Conservation (phyloP, 306 rosid genomes). For the Ammopiptanthus mongolicus region DNA sequence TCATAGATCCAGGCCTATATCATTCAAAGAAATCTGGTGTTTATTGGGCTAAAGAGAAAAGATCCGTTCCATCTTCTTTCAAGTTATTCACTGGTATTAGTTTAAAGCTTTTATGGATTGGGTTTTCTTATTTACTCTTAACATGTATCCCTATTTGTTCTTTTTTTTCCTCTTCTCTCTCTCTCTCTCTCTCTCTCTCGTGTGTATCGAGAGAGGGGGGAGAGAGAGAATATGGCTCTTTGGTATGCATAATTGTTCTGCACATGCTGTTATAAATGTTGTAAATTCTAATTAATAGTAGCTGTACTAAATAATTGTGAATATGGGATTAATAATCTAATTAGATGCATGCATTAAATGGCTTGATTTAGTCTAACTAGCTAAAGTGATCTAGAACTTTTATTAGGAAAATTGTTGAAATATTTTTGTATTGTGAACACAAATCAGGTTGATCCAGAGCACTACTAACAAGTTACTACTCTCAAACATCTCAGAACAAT, state of each 20-base stretch:
- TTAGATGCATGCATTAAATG: not conserved
- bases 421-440: not conserved
- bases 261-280: not conserved
- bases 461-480: not conserved
- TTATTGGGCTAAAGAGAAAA: slow-evolving; percentile 89
- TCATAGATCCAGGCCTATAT: slow-evolving; percentile 83
- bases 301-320: not conserved
- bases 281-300: not conserved
- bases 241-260: not conserved
- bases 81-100: slow-evolving; percentile 74
- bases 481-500: not conserved
- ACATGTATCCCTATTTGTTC: not conserved
- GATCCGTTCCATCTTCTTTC: slow-evolving; percentile 82
- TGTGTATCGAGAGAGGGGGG: too few relatives aligned
- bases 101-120: not conserved
- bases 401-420: not conserved
- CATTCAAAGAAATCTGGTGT: slow-evolving; percentile 79
- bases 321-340: not conserved
- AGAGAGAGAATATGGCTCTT: not conserved
- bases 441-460: not conserved
- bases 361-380: not conserved
- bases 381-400: not conserved
- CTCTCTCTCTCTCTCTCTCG: too few relatives aligned
- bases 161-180: not conserved
- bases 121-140: slow-evolving; percentile 1